Evolutionary conservation across 1,139 yeast genomes (phyloP).

Genomic region (Geotrichum histeridarum): DNA sequence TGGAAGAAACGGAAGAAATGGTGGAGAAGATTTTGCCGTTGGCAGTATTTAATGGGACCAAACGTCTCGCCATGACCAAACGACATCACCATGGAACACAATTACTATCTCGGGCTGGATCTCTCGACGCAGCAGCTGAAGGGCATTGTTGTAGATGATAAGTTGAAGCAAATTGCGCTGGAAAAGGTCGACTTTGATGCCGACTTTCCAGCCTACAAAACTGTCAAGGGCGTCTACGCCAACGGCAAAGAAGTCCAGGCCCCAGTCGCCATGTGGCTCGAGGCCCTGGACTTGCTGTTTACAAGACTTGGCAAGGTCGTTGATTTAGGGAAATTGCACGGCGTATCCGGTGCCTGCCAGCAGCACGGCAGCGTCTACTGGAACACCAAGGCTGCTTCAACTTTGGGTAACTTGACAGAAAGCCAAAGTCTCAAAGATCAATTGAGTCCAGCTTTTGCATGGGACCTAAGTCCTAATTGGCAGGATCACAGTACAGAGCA

Average conservation of each 20-base stretch:
- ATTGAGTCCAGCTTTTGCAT: constrained; percentile 48
- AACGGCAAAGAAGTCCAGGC: constrained; percentile 42
- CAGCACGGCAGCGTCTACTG: constrained; percentile 90
- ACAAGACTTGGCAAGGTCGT: constrained; percentile 51
- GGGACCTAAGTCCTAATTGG: constrained; percentile 80
- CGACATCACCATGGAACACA: constrained; percentile 15
- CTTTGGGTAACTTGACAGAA: constrained; percentile 34
- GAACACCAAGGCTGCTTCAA: constrained; percentile 47
- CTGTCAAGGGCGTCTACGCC: constrained; percentile 65
- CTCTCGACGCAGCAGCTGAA: constrained; percentile 87
- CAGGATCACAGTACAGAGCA: constrained; percentile 83
- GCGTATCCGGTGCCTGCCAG: constrained; percentile 82
- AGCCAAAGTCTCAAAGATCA: constrained; percentile 22
- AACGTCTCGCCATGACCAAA: not conserved
- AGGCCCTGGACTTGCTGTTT: constrained; percentile 66
- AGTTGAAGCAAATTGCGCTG: constrained; percentile 50
- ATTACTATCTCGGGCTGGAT: constrained; percentile 60
- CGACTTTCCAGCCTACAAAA: constrained; percentile 54
- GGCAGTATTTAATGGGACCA: not conserved
- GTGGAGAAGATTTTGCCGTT: not conserved
- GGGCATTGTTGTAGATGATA: constrained; percentile 57
- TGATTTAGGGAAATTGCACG: constrained; percentile 57
- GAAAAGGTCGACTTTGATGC: constrained; percentile 69
- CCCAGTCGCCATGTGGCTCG: constrained; percentile 90
- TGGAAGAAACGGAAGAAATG: constrained; percentile 4